A percentile compares a stretch with the other conserved stretches of the same genome.
phyloP scores from a whole-genome alignment of 352 stramenopile species.

The Globisporangium echinulatum region DNA sequence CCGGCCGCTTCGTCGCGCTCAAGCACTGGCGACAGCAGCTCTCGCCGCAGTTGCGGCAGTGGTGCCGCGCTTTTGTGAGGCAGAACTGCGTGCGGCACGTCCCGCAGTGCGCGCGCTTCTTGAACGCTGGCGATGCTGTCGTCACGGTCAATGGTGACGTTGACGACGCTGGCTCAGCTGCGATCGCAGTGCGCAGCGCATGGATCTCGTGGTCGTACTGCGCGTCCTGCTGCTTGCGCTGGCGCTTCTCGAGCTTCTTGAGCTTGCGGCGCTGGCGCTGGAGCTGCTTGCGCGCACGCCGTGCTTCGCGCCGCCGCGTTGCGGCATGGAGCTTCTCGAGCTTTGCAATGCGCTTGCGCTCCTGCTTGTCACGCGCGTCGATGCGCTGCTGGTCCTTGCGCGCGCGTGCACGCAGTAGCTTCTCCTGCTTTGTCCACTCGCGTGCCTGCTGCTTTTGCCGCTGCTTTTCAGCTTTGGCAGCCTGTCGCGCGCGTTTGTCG shows the following conservation, averaged over 20 bases:
- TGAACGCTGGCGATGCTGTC: slow-evolving; percentile 19
- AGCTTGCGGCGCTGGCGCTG: slow-evolving; percentile 9
- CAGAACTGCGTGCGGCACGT: slow-evolving; percentile 40
- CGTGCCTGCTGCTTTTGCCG: slow-evolving; percentile 7
- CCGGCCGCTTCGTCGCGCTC: slow-evolving; percentile 23
- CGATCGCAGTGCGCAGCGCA: slow-evolving; percentile 4
- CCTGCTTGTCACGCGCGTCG: slow-evolving; percentile 9
- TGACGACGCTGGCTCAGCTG: neutral
- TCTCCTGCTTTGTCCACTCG: slow-evolving; percentile 15
- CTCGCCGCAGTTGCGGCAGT: slow-evolving; percentile 61
- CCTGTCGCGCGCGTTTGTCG: slow-evolving; percentile 4
- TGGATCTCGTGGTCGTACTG: slow-evolving; percentile 4
- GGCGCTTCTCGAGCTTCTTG: slow-evolving; percentile 8
- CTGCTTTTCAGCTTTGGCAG: slow-evolving; percentile 11
- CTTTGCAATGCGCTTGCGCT: slow-evolving; percentile 20
- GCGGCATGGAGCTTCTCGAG: slow-evolving; percentile 16
- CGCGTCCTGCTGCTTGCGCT: slow-evolving; percentile 10
- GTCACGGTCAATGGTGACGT: neutral
- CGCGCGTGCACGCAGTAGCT: slow-evolving; percentile 13
- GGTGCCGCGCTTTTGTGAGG: slow-evolving; percentile 32
- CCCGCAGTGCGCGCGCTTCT: slow-evolving; percentile 26
- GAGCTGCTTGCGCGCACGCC: slow-evolving; percentile 6
- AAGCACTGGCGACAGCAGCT: slow-evolving; percentile 53
- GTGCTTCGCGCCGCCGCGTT: slow-evolving; percentile 9
- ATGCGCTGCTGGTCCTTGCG: slow-evolving; percentile 10